These are phyloP conservation scores for Eudorina sp. DNA, from an alignment of 139 green algal genomes.

Conservation along the genomic window DNA sequence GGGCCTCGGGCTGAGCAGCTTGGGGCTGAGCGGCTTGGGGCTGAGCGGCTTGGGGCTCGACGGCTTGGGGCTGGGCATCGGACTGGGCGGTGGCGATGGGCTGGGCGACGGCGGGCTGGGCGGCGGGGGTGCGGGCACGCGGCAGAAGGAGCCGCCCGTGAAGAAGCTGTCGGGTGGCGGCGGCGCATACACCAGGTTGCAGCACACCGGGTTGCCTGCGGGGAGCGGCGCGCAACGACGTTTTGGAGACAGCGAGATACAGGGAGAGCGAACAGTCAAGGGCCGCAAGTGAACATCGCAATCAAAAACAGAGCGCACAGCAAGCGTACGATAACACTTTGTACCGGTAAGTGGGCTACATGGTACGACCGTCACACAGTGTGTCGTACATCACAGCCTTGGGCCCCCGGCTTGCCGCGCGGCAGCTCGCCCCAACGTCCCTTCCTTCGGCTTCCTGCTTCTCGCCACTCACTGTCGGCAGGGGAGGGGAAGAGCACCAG, in stretches of 20 bases:
- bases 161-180: background rate
- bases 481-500: conserved; percentile 23
- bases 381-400: background rate
- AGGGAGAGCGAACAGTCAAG: background rate
- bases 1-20: background rate
- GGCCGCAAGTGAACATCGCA: too few species aligned
- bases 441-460: too few species aligned
- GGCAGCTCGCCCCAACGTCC: too few species aligned
- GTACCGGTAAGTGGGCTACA: background rate
- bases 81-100: background rate
- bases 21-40: background rate
- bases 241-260: background rate
- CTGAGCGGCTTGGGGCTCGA: background rate
- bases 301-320: background rate
- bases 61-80: background rate
- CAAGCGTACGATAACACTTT: background rate
- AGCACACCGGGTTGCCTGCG: conserved; percentile 26
- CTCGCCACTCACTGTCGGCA: conserved; percentile 26
- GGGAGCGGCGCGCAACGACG: too few species aligned
- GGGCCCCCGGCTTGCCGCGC: too few species aligned
- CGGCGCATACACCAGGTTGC: conserved; percentile 3
- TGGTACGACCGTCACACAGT: background rate
- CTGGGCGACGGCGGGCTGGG: background rate
- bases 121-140: background rate
- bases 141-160: conserved; percentile 8